These are phyloP conservation scores for Botrytis sinoallii DNA, from an alignment of 2,329 filamentous ascomycete genomes.

Conservation along the genomic window DNA sequence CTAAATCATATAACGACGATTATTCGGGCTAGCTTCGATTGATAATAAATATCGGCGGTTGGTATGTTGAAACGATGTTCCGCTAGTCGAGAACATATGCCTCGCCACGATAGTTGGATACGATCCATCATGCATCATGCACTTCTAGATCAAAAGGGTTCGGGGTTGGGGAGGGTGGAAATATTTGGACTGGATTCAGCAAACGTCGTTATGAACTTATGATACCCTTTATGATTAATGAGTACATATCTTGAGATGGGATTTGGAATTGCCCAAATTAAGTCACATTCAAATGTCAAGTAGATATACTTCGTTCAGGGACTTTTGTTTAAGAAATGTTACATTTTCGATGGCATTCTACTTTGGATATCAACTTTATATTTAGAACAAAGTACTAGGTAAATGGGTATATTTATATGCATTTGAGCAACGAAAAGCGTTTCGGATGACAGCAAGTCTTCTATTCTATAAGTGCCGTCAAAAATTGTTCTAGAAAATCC, in stretches of 20 bases:
- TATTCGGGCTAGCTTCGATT: neutral
- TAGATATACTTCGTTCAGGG: neutral
- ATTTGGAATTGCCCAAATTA: neutral
- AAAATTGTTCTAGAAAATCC: constrained; percentile 1
- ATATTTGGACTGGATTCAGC: neutral
- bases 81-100: neutral
- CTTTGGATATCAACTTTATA: neutral
- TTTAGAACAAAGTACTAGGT: neutral
- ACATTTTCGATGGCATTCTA: neutral
- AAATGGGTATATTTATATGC: neutral
- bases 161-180: neutral
- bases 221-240: constrained; percentile 8
- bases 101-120: neutral
- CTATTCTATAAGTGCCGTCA: neutral
- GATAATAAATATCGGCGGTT: no score
- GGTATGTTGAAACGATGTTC: neutral
- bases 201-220: neutral
- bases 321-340: neutral
- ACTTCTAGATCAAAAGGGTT: neutral
- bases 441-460: neutral
- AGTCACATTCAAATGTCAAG: neutral
- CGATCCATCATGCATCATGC: neutral
- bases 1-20: constrained; percentile 3
- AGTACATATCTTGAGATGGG: neutral
- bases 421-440: neutral